Conservation (phyloP, 139 green algal species). For the Deuterostichococcus epilithicus region DNA sequence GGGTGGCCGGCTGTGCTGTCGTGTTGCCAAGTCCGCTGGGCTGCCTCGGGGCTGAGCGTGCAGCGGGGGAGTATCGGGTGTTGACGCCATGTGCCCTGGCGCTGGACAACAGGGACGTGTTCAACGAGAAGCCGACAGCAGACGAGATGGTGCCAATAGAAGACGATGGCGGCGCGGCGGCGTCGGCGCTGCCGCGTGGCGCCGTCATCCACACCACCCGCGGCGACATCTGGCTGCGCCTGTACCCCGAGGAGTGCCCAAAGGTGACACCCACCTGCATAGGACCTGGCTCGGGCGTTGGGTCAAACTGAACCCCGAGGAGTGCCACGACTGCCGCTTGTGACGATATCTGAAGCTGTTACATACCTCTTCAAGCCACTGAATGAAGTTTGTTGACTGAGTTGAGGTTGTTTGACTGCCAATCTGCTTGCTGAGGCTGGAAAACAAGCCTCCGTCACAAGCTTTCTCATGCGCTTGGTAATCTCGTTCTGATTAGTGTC, state of each 20-base stretch:
- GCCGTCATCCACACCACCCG: conserved; percentile 85
- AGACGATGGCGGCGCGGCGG: conserved; percentile 20
- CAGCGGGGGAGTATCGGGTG: not conserved
- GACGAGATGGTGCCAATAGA: conserved; percentile 58
- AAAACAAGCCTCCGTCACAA: no score
- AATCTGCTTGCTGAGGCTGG: no score
- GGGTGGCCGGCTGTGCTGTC: not conserved
- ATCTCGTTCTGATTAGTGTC: no score
- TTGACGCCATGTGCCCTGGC: not conserved
- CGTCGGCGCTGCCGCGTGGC: conserved; percentile 48
- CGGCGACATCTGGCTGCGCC: conserved; percentile 86
- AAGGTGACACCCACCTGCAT: not conserved
- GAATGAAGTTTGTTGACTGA: no score
- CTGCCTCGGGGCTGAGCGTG: not conserved
- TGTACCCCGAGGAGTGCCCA: conserved; percentile 94
- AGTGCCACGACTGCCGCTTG: no score
- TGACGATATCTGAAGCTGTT: no score
- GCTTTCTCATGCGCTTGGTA: no score
- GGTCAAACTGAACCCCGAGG: no score
- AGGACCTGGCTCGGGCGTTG: no score
- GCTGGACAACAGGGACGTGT: conserved; percentile 78
- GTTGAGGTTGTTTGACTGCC: no score
- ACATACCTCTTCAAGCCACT: no score
- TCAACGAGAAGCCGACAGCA: conserved; percentile 89
- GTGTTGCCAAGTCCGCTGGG: not conserved